These are phyloP conservation scores for Pseudogymnoascus destructans DNA, from an alignment of 2,329 filamentous ascomycete species.

Conservation along the genomic window DNA sequence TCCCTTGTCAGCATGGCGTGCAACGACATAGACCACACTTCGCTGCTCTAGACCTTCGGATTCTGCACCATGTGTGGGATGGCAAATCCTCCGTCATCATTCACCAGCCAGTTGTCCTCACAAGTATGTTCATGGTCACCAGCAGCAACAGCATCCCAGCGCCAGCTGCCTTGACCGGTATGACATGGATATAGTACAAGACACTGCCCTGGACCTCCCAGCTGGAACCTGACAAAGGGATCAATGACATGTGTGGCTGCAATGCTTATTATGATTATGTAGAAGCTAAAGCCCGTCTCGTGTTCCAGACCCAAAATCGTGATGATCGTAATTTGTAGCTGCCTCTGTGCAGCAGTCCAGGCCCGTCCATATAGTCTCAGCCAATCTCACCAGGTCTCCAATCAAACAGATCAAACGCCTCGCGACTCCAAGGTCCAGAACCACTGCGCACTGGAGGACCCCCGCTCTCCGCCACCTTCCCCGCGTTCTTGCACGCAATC, in stretches of 20 bases:
- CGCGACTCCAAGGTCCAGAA: conserved; percentile 49
- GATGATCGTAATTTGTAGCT: background rate
- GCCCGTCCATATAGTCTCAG: background rate
- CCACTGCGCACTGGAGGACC: background rate
- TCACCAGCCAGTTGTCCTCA: background rate
- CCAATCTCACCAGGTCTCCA: conserved; percentile 34
- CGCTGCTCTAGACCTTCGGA: background rate
- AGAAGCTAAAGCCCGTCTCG: background rate
- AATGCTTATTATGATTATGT: conserved; percentile 6
- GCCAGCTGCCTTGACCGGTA: background rate
- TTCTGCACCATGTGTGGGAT: background rate
- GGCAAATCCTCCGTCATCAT: background rate
- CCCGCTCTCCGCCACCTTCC: background rate
- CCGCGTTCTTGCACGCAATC: background rate
- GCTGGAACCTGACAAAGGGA: background rate
- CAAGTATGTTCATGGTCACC: background rate
- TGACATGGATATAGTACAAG: background rate
- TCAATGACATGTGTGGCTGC: background rate
- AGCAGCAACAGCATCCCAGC: background rate
- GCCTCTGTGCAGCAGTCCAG: background rate
- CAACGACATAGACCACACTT: background rate
- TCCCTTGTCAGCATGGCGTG: background rate
- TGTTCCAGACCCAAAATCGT: background rate
- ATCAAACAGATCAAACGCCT: conserved; percentile 54
- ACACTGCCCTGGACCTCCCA: background rate